Conservation (phyloP, 768 basidiomycete genomes). For the Panaeolus cyanescens region DNA sequence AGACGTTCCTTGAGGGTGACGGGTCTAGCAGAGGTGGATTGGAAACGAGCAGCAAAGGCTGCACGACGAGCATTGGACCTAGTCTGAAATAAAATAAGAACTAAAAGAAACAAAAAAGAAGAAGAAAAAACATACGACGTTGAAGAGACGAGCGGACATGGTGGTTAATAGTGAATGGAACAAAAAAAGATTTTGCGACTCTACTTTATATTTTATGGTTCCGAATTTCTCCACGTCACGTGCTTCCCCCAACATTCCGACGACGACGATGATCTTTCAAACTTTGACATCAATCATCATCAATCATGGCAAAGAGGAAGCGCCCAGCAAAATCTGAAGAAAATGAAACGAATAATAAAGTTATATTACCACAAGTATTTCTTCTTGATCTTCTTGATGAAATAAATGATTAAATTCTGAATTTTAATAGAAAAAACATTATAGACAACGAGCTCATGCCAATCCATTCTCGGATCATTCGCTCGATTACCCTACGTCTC, state of each 20-base stretch:
- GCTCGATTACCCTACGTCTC: constrained; percentile 83
- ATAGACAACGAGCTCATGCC: constrained; percentile 81
- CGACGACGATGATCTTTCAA: background rate
- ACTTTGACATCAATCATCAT: constrained; percentile 5
- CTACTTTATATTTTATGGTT: constrained; percentile 11
- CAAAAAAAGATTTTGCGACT: constrained; percentile 4
- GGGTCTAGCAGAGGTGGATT: constrained; percentile 65
- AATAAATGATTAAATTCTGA: background rate
- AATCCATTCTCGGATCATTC: constrained; percentile 89
- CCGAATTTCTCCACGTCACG: constrained; percentile 30
- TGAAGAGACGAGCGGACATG: constrained; percentile 47
- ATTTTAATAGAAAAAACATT: constrained; percentile 70
- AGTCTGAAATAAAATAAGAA: constrained; percentile 37
- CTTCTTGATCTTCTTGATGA: background rate
- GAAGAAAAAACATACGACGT: constrained; percentile 33
- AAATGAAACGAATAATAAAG: constrained; percentile 11
- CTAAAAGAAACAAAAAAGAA: constrained; percentile 2
- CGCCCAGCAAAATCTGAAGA: constrained; percentile 16
- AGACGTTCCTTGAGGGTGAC: constrained; percentile 90
- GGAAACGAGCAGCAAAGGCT: constrained; percentile 55
- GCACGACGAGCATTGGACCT: constrained; percentile 49
- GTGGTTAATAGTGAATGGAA: constrained; percentile 20
- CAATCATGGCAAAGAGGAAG: constrained; percentile 30
- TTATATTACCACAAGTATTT: constrained; percentile 52
- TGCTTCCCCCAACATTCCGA: constrained; percentile 11